A percentile compares a stretch with the other conserved stretches of the same genome.
Evolutionary conservation across 2,329 filamentous ascomycete genomes (phyloP).

Genomic region (Neonectria ditissima): DNA sequence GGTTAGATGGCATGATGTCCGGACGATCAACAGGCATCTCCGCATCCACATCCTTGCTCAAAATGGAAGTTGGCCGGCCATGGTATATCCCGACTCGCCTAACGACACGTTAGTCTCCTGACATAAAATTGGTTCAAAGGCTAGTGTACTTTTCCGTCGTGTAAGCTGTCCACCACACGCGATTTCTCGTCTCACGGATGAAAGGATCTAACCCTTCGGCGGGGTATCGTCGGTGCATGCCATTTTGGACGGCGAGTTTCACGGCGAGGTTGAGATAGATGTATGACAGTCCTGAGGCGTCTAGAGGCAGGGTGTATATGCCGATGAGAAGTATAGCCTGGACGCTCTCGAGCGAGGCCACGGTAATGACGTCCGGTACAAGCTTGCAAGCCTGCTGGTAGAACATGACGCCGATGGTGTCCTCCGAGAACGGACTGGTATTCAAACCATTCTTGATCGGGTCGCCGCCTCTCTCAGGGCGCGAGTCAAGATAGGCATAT

Average conservation of each 20-base stretch:
- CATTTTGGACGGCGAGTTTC: slow-evolving; percentile 70
- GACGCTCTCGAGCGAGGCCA: slow-evolving; percentile 67
- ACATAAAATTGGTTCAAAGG: neutral
- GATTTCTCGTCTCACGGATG: slow-evolving; percentile 64
- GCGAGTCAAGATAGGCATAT: slow-evolving; percentile 61
- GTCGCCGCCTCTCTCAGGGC: slow-evolving; percentile 36
- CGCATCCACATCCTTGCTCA: slow-evolving; percentile 64
- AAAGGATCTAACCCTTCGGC: slow-evolving; percentile 60
- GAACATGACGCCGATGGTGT: slow-evolving; percentile 66
- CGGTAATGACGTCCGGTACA: slow-evolving; percentile 67
- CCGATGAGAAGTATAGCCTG: slow-evolving; percentile 68
- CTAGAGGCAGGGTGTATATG: slow-evolving; percentile 66
- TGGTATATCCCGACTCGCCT: slow-evolving; percentile 68
- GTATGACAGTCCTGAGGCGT: slow-evolving; percentile 67
- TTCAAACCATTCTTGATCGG: slow-evolving; percentile 32
- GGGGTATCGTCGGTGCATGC: slow-evolving; percentile 66
- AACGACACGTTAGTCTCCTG: slow-evolving; percentile 31
- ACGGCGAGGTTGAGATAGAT: slow-evolving; percentile 67
- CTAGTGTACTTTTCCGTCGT: slow-evolving; percentile 64
- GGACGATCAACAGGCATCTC: slow-evolving; percentile 62
- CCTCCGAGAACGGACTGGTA: slow-evolving; percentile 56
- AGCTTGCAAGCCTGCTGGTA: slow-evolving; percentile 67
- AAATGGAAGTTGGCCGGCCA: slow-evolving; percentile 65
- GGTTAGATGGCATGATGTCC: slow-evolving; percentile 55
- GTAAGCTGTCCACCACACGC: slow-evolving; percentile 69